Base-by-base conservation (phyloP, 1,139 yeast species). In the Geotrichum klebahnii region DNA sequence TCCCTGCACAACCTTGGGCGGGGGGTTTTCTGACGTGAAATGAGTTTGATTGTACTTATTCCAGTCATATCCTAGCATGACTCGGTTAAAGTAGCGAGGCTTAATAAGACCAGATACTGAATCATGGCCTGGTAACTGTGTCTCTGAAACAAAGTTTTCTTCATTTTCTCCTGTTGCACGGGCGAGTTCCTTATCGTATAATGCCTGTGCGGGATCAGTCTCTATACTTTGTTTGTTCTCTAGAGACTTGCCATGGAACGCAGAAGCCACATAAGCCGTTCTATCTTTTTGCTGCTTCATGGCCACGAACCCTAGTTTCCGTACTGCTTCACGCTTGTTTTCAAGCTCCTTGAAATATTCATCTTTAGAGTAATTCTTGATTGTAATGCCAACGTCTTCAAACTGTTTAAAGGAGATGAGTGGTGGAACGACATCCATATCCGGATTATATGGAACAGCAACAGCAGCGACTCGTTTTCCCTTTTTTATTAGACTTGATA, bases 1-100 rank as follows among this genome's bases (percentile, higher is more conserved):
- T 3, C 74, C 74, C 51, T 64, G 67, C n/a, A 68, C 68, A 1
- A 60, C 56, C 41, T 67, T 69, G 1, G 73, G 72, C 3, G 74
- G 73, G 12, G 70, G 71, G 45, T 67, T 61, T 14, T 69, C 67
- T 10, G 59, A 51, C 34, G 57, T 58, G 54, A 65, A 69, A 48
- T 69, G 73, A 1, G 66, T 57, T 49, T 64, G 65, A 47, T 69
- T 69, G 55, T 69, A 68, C 29, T 60, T 53, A 52, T 64, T 69
- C 73, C 73, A 69, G 31, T 68, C 70, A 48, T 62, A 67, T 2
- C 71, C 72, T 47, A 63, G 55, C 36, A 64, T 56, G 5, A 66
- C 71, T 17, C 67, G 58, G 44, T 64, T 67, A 51, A 53, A 60
- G 46, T 61, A 68, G 29, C 61, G 55, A 3, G 73, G 73, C 44